Conservation (phyloP, 2,329 filamentous ascomycete genomes). For the Cadophora malorum region DNA sequence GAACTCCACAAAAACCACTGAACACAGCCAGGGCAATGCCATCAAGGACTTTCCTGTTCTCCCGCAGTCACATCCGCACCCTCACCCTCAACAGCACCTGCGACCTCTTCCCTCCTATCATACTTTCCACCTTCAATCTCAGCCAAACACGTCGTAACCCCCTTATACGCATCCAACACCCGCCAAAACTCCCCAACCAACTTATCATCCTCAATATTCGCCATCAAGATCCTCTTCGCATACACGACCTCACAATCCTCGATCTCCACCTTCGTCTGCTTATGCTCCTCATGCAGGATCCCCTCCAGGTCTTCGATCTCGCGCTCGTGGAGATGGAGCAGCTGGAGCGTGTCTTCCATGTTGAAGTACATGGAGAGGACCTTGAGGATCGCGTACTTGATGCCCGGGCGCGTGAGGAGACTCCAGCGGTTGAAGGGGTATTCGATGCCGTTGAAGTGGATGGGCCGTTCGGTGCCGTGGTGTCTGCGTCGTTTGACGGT, state of each 20-base stretch:
- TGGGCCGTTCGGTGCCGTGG: background rate
- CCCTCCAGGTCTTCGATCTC: background rate
- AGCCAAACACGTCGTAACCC: background rate
- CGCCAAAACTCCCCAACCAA: background rate
- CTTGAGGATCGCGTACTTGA: background rate
- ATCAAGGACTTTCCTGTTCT: too few relatives aligned
- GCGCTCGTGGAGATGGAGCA: background rate
- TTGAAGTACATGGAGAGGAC: background rate
- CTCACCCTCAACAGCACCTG: background rate
- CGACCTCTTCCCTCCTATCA: background rate
- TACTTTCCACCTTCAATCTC: background rate
- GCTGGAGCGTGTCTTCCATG: background rate
- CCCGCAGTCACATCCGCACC: background rate
- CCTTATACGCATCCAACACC: background rate
- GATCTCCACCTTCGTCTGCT: background rate
- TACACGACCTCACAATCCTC: background rate
- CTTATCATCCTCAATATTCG: background rate
- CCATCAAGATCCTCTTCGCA: slow-evolving; percentile 8
- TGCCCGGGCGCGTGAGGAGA: background rate
- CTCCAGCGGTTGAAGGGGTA: background rate
- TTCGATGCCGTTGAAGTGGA: background rate
- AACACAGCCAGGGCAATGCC: too few relatives aligned
- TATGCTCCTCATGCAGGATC: background rate
- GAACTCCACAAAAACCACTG: too few relatives aligned
- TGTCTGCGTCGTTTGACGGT: background rate